Percentiles rank a stretch among this genome's conserved stretches.
Evolutionary conservation across 108 stramenopile species (phyloP).

Genomic region (Cyclotella sp.): DNA sequence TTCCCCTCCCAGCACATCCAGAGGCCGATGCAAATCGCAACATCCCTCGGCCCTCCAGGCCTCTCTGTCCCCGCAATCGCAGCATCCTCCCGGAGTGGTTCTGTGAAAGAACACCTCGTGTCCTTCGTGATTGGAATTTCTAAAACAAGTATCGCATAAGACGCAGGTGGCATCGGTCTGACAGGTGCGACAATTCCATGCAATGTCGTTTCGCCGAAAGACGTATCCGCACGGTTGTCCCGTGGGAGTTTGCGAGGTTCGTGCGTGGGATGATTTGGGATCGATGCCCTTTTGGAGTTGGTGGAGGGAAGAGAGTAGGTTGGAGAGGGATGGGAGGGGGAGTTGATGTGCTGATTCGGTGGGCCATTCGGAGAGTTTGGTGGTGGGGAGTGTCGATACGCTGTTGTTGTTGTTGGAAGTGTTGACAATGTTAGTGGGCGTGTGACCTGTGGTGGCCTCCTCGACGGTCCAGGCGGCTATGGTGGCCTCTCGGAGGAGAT

Average conservation of each 20-base stretch:
- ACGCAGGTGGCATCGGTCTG: slow-evolving; percentile 97
- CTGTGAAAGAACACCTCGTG: slow-evolving; percentile 99
- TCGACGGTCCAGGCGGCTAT: slow-evolving; percentile 44
- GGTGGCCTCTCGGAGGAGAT: slow-evolving; percentile 31
- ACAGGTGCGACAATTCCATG: slow-evolving; percentile 98
- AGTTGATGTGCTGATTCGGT: not conserved
- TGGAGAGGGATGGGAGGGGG: slow-evolving; percentile 6
- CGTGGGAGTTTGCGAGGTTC: not conserved
- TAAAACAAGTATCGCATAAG: slow-evolving; percentile 95
- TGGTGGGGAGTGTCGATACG: too few species aligned
- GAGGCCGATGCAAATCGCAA: slow-evolving; percentile 84
- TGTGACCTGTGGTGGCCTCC: slow-evolving; percentile 40
- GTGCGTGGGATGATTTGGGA: not conserved
- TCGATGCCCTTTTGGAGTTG: slow-evolving; percentile 5
- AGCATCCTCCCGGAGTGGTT: slow-evolving; percentile 97
- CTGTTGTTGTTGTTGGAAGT: slow-evolving; percentile 6
- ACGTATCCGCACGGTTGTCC: slow-evolving; percentile 93
- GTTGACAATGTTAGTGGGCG: slow-evolving; percentile 11
- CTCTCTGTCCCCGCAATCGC: slow-evolving; percentile 99
- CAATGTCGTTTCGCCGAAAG: slow-evolving; percentile 95
- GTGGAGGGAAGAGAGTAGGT: slow-evolving; percentile 12
- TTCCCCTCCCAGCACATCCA: not conserved
- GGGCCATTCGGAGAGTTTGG: not conserved
- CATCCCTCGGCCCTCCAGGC: slow-evolving; percentile 94
- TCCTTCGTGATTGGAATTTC: slow-evolving; percentile 87